Evolutionary conservation across 2,329 filamentous ascomycete species (phyloP), one percentile per base, ranked within the genome.

Genomic region (Fusarium neocosmosporiellum): DNA sequence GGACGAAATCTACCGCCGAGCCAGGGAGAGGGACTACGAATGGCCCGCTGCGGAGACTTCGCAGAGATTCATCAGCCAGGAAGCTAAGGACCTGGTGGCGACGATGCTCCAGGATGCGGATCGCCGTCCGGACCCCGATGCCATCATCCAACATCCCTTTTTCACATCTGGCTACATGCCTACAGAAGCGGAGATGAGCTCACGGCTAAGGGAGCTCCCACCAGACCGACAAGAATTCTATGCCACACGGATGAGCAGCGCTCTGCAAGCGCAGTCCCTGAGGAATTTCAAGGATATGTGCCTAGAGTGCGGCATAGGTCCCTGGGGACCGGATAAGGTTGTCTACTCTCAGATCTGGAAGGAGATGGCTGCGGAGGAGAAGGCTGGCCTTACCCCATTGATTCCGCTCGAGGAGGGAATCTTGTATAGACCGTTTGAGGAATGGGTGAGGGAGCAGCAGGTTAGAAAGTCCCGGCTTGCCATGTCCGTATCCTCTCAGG

Each of bases 1-100:
- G 20, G 93, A 96, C 79, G 93, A 96, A 79, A 96, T 96, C 69
- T 96, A 96, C 83, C 90, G 86, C 81, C 90, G 88, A 81, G 92
- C 90, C 63, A 84, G 87, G 76, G 89, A 92, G 75, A 88, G 92
- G 74, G 93, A 95, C 78, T 96, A 95, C 80, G 91, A 93, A 78
- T 96, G 93, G 93, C 93, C 93, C 16, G 88, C 89, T 66, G 82
- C 89, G 29, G 89, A 91, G 63, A 89, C 88, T 41, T 88, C 89
- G 14, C 88, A 89, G 60, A 93, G 91, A 79, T 90, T 90, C 74
- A 94, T 94, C 74, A 94, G 92, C 67, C 85, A 89, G 63, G 93
- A 94, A 78, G 90, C 94, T 62, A 93, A 94, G 81, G 92, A 95
- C 74, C 86, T 96, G 29, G 94, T 96, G 20, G 91, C 93, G 22